Conservation (phyloP, 257 asterid genomes). For the Solanum microdontum region DNA sequence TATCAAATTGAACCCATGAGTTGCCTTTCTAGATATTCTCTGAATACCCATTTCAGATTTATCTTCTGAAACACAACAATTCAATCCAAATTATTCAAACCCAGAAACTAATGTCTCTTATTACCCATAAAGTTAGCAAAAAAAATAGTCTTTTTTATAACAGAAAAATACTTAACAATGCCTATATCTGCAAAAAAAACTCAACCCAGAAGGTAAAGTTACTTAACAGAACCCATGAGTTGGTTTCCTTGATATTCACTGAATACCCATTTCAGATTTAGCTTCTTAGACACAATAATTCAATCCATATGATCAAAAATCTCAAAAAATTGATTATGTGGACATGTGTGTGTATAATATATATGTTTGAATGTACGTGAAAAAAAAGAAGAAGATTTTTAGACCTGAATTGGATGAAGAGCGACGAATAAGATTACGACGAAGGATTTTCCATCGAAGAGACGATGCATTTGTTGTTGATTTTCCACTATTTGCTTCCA, state of each 20-base stretch:
- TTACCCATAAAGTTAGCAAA: background rate
- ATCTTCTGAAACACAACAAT: conserved; percentile 21
- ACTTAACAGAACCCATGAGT: conserved; percentile 3
- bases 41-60: conserved; percentile 33
- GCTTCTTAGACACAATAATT: conserved; percentile 20
- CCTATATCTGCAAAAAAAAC: background rate
- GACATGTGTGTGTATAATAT: no score
- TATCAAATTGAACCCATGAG: conserved; percentile 60
- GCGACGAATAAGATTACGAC: conserved; percentile 55
- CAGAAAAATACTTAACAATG: background rate
- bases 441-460: conserved; percentile 71
- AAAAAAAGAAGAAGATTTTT: background rate
- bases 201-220: background rate
- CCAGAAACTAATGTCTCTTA: background rate
- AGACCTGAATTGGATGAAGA: conserved; percentile 29
- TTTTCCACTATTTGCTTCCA: conserved; percentile 14
- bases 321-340: background rate
- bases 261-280: conserved; percentile 29
- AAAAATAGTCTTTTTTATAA: background rate
- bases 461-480: conserved; percentile 34
- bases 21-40: conserved; percentile 50
- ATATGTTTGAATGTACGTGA: background rate
- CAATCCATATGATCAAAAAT: background rate
- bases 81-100: background rate
- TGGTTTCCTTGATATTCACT: conserved; percentile 46